Conservation (phyloP, 2,329 filamentous ascomycete genomes). For the Monosporascus sp. region DNA sequence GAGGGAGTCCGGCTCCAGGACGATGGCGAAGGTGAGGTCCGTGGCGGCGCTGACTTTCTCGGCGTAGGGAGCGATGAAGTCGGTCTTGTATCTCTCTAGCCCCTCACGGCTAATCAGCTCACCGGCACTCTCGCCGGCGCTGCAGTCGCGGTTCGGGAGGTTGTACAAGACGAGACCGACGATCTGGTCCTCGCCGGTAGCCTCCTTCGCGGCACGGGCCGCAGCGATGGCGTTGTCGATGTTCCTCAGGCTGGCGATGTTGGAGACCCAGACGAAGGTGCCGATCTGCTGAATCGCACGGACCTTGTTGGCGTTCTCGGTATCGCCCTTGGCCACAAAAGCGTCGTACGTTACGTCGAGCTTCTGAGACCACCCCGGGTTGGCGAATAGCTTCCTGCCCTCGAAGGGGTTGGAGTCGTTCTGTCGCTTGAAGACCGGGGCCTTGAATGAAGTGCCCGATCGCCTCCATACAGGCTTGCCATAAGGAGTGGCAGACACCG, state of each 20-base stretch:
- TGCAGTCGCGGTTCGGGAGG: slow-evolving; percentile 53
- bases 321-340: slow-evolving; percentile 31
- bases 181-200: slow-evolving; percentile 18
- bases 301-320: slow-evolving; percentile 30
- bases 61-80: slow-evolving; percentile 46
- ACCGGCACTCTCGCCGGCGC: slow-evolving; percentile 51
- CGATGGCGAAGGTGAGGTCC: slow-evolving; percentile 37
- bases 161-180: slow-evolving; percentile 46
- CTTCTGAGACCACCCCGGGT: slow-evolving; percentile 36
- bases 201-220: slow-evolving; percentile 30
- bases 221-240: slow-evolving; percentile 41
- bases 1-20: slow-evolving; percentile 53
- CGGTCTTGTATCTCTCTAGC: slow-evolving; percentile 45
- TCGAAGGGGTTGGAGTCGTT: slow-evolving; percentile 36
- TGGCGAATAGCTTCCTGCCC: slow-evolving; percentile 41
- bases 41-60: slow-evolving; percentile 35
- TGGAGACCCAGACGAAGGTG: slow-evolving; percentile 39
- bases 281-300: slow-evolving; percentile 33
- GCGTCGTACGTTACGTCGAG: slow-evolving; percentile 32
- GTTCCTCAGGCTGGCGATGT: slow-evolving; percentile 38
- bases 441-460: not conserved
- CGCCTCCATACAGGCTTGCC: not conserved
- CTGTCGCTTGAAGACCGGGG: not conserved
- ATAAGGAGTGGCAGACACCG: not conserved
- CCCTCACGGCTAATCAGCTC: slow-evolving; percentile 45